phyloP scores from a whole-genome alignment of 1,284 basidiomycete species.

The Vanrija humicola region DNA sequence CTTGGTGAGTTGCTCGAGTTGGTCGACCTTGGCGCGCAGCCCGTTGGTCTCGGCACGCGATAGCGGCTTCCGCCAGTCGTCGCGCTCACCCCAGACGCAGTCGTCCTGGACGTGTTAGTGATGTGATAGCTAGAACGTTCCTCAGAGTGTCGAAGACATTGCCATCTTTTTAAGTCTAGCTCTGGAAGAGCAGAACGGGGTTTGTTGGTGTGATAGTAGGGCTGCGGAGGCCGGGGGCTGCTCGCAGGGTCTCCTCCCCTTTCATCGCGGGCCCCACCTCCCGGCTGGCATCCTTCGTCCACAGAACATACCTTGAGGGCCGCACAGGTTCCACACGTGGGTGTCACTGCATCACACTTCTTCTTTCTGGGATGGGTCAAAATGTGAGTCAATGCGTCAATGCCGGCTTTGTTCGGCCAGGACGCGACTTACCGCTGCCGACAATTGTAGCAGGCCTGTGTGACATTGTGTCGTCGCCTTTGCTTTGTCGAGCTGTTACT shows the following conservation, averaged over 20 bases:
- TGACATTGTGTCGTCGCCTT: neutral
- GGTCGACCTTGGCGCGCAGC: slow-evolving; percentile 23
- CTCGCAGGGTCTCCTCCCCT: too few species aligned
- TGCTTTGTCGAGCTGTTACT: too few species aligned
- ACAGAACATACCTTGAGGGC: slow-evolving; percentile 28
- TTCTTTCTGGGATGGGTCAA: slow-evolving; percentile 21
- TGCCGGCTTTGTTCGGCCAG: neutral
- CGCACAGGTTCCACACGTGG: slow-evolving; percentile 35
- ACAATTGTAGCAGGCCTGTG: slow-evolving; percentile 16
- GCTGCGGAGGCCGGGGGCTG: too few species aligned
- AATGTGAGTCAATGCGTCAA: too few species aligned
- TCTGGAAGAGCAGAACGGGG: too few species aligned
- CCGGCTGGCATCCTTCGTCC: too few species aligned
- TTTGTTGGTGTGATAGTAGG: too few species aligned
- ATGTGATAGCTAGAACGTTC: neutral
- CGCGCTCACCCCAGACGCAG: slow-evolving; percentile 24
- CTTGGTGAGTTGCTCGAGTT: slow-evolving; percentile 20
- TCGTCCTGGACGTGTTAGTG: slow-evolving; percentile 23
- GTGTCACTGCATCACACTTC: slow-evolving; percentile 39
- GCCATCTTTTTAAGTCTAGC: too few species aligned
- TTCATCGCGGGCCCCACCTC: too few species aligned
- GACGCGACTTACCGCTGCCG: slow-evolving; percentile 6
- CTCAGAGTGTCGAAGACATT: too few species aligned
- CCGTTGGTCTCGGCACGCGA: slow-evolving; percentile 28
- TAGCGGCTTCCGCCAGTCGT: slow-evolving; percentile 31